These are phyloP conservation scores for Phyllosticta capitalensis DNA, from an alignment of 2,329 filamentous ascomycete species.

Conservation along the genomic window DNA sequence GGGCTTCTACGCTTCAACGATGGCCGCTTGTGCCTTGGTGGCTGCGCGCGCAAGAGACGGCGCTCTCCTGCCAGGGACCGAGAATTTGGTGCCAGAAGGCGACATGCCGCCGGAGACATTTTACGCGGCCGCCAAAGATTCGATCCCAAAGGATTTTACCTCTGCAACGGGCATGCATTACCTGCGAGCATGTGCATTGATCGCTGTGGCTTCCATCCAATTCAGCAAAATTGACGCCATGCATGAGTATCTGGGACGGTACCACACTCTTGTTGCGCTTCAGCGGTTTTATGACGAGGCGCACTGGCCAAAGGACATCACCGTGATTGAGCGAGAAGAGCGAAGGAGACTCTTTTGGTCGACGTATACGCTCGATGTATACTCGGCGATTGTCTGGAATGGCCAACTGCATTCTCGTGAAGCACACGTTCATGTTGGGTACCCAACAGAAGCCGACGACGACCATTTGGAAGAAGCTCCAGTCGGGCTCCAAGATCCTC, in stretches of 20 bases:
- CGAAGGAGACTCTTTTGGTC: constrained; percentile 46
- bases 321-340: constrained; percentile 39
- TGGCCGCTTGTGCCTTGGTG: constrained; percentile 44
- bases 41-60: constrained; percentile 42
- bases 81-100: constrained; percentile 19
- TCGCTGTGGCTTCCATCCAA: constrained; percentile 44
- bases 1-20: constrained; percentile 40
- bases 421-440: constrained; percentile 37
- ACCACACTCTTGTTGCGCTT: constrained; percentile 41
- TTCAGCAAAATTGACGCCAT: constrained; percentile 40
- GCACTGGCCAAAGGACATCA: constrained; percentile 40
- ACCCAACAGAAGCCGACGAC: constrained; percentile 41
- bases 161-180: constrained; percentile 29
- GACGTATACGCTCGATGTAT: constrained; percentile 49
- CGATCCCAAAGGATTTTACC: constrained; percentile 30
- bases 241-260: constrained; percentile 43
- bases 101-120: constrained; percentile 34
- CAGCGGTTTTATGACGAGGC: constrained; percentile 45
- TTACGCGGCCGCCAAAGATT: constrained; percentile 34
- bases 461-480: constrained; percentile 29
- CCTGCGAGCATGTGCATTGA: constrained; percentile 38
- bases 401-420: constrained; percentile 38
- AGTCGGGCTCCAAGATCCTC: constrained; percentile 13
- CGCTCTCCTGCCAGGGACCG: constrained; percentile 32
- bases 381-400: constrained; percentile 44